Percentiles rank a stretch among this genome's conserved stretches.
These are phyloP conservation scores for Lipomyces starkeyi DNA, from an alignment of 805 yeast species.

Conservation along the genomic window DNA sequence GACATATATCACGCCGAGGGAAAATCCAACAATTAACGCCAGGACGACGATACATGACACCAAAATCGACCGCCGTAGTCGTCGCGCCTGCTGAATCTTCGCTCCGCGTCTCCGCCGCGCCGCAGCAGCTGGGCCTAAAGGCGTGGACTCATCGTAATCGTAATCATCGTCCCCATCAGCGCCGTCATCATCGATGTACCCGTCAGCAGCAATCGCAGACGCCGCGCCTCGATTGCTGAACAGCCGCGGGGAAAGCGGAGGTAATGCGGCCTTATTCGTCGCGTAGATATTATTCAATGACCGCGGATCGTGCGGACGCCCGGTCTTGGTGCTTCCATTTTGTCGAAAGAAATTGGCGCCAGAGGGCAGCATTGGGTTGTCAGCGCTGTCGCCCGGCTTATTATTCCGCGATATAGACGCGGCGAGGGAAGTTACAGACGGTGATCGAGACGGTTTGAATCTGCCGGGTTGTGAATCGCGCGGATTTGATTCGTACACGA, in stretches of 20 bases:
- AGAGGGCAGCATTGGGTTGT: slow-evolving; percentile 12
- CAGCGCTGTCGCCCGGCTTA: slow-evolving; percentile 8
- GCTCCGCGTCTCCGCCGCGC: slow-evolving; percentile 1
- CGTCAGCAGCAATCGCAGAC: slow-evolving; percentile 42
- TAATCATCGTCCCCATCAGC: slow-evolving; percentile 56
- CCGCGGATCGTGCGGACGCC: slow-evolving; percentile 20
- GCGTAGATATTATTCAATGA: slow-evolving; percentile 47
- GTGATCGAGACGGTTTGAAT: slow-evolving; percentile 24
- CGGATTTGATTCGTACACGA: slow-evolving; percentile 78
- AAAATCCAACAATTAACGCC: slow-evolving; percentile 32
- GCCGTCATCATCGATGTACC: slow-evolving; percentile 47
- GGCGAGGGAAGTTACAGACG: slow-evolving; percentile 21
- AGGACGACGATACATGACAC: slow-evolving; percentile 20
- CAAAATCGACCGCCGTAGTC: slow-evolving; percentile 23
- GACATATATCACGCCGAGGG: slow-evolving; percentile 34
- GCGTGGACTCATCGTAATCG: slow-evolving; percentile 47
- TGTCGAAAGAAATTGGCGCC: slow-evolving; percentile 14
- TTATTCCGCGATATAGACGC: neutral
- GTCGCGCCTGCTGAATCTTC: neutral
- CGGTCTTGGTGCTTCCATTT: slow-evolving; percentile 6
- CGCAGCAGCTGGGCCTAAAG: slow-evolving; percentile 32
- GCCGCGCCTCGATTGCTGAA: slow-evolving; percentile 65
- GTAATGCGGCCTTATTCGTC: slow-evolving; percentile 6
- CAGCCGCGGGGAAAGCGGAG: slow-evolving; percentile 16
- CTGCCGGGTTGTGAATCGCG: slow-evolving; percentile 23